Evolutionary conservation across 371 early-diverging fungal genomes (phyloP).

Genomic region (Lichtheimia ramosa): DNA sequence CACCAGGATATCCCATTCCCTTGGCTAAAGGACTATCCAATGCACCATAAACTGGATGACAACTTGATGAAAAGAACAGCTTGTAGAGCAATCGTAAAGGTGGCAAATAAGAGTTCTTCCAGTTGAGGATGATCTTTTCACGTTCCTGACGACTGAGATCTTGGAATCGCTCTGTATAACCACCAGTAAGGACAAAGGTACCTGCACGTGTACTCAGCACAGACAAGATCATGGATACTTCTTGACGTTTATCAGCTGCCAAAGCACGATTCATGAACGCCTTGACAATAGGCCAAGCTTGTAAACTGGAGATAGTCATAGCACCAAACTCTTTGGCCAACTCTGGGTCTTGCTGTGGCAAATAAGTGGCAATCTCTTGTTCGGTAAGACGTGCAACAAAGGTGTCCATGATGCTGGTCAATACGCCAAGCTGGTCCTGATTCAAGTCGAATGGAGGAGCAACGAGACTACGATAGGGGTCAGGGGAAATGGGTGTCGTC

Average conservation of each 20-base stretch:
- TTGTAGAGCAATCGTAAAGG: slow-evolving; percentile 46
- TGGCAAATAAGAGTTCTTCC: slow-evolving; percentile 50
- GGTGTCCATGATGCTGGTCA: slow-evolving; percentile 49
- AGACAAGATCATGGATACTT: slow-evolving; percentile 27
- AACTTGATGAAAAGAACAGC: slow-evolving; percentile 25
- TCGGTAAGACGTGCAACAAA: slow-evolving; percentile 38
- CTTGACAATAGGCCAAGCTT: slow-evolving; percentile 13
- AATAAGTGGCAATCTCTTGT: slow-evolving; percentile 31
- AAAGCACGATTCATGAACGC: slow-evolving; percentile 29
- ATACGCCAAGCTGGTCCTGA: slow-evolving; percentile 38
- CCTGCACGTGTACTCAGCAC: slow-evolving; percentile 47
- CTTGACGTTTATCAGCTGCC: slow-evolving; percentile 35
- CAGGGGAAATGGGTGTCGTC: neutral
- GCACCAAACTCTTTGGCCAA: slow-evolving; percentile 9
- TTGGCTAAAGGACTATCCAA: slow-evolving; percentile 11
- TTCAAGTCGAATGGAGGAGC: slow-evolving; percentile 18
- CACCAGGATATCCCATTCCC: slow-evolving; percentile 48
- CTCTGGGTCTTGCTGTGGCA: slow-evolving; percentile 7
- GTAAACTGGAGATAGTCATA: slow-evolving; percentile 4
- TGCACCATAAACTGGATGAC: slow-evolving; percentile 23
- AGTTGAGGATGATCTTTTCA: slow-evolving; percentile 41
- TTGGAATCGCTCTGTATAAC: slow-evolving; percentile 41
- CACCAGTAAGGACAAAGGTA: slow-evolving; percentile 57
- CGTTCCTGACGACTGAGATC: slow-evolving; percentile 49
- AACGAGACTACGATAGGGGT: slow-evolving; percentile 12